Conservation (phyloP, 2,329 filamentous ascomycete genomes). For the Alternaria ethzedia region DNA sequence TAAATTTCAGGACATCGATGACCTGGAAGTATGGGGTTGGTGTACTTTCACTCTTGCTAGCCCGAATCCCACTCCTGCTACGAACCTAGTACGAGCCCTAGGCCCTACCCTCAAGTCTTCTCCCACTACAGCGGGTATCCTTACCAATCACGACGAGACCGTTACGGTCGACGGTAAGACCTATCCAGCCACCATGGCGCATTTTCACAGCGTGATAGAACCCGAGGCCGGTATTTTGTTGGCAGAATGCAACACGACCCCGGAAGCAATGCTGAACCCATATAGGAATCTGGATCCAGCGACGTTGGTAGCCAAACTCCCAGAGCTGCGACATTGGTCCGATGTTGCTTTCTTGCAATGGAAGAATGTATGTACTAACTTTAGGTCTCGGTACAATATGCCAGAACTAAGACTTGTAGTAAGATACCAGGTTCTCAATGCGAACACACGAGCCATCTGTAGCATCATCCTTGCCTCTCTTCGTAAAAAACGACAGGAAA, state of each 20-base stretch:
- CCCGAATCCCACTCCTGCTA: background rate
- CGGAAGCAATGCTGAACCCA: background rate
- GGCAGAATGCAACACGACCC: background rate
- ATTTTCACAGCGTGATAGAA: background rate
- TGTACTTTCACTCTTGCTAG: background rate
- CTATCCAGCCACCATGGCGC: background rate
- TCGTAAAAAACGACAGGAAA: background rate
- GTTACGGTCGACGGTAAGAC: background rate
- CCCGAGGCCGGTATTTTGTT: background rate
- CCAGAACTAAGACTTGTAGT: background rate
- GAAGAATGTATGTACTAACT: background rate
- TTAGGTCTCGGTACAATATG: background rate
- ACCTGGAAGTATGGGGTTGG: background rate
- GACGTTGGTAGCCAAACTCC: background rate
- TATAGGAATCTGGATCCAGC: background rate
- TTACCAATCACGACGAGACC: background rate
- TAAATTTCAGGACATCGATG: background rate
- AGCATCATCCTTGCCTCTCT: background rate
- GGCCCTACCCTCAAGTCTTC: background rate
- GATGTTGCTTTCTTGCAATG: slow-evolving; percentile 10
- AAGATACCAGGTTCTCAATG: background rate
- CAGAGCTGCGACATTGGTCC: slow-evolving; percentile 3
- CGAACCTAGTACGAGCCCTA: background rate
- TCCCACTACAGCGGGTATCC: background rate
- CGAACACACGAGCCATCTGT: background rate